Evolutionary conservation across 805 yeast genomes (phyloP).

Genomic region (Nakazawaea wyomingensis): DNA sequence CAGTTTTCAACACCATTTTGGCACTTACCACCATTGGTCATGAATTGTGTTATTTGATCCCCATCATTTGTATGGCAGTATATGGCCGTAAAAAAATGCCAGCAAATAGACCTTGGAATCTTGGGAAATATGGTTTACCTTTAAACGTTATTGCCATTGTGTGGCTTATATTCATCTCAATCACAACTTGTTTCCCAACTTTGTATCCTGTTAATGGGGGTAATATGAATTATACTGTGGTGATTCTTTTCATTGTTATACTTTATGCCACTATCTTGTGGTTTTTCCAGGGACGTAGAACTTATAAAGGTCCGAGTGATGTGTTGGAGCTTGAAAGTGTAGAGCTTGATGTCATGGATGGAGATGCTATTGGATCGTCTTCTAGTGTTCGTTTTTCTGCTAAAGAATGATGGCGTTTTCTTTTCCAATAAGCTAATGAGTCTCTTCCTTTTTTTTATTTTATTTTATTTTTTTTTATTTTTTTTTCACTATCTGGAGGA

Average conservation of each 20-base stretch:
- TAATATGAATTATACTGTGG: slow-evolving; percentile 25
- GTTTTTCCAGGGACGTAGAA: slow-evolving; percentile 22
- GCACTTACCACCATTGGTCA: slow-evolving; percentile 28
- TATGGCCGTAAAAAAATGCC: slow-evolving; percentile 20
- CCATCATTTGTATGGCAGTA: slow-evolving; percentile 22
- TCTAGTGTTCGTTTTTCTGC: not conserved
- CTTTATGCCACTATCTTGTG: slow-evolving; percentile 20
- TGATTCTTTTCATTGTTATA: slow-evolving; percentile 20
- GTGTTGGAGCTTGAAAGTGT: slow-evolving; percentile 5
- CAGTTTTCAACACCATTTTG: slow-evolving; percentile 28
- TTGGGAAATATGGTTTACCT: slow-evolving; percentile 19
- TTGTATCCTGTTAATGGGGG: slow-evolving; percentile 19
- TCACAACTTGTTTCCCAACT: slow-evolving; percentile 23
- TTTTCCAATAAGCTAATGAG: too few species aligned
- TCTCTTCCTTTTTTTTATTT: too few species aligned
- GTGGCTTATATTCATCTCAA: slow-evolving; percentile 20
- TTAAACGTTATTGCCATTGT: slow-evolving; percentile 17
- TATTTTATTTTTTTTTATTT: too few species aligned
- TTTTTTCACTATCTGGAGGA: too few species aligned
- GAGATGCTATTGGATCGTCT: slow-evolving; percentile 1
- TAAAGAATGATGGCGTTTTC: not conserved
- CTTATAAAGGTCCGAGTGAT: slow-evolving; percentile 22
- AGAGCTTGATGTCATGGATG: not conserved
- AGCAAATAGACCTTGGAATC: slow-evolving; percentile 21
- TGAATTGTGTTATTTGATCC: slow-evolving; percentile 27